phyloP scores from a whole-genome alignment of 805 yeast genomes.

The Hanseniaspora nectarophila region DNA sequence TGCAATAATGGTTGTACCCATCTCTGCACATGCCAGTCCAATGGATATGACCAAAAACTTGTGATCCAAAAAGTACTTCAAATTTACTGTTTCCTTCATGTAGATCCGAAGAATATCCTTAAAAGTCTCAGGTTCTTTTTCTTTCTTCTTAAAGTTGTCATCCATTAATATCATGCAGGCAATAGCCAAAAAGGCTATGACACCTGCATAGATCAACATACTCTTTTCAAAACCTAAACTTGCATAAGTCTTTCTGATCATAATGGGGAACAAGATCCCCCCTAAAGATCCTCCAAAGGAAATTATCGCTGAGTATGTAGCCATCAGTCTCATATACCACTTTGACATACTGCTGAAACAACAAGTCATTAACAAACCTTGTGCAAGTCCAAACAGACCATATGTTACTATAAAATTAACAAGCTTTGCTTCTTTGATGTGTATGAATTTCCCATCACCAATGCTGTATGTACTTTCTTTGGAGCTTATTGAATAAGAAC shows the following conservation, averaged over 20 bases:
- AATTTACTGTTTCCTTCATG: conserved; percentile 22
- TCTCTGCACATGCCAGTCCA: conserved; percentile 35
- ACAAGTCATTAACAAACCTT: conserved; percentile 34
- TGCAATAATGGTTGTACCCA: conserved; percentile 31
- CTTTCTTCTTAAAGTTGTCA: conserved; percentile 20
- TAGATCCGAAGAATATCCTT: conserved; percentile 19
- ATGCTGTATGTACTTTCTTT: not conserved
- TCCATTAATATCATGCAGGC: not conserved
- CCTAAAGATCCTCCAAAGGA: conserved; percentile 44
- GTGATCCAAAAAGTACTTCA: conserved; percentile 32
- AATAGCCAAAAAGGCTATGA: not conserved
- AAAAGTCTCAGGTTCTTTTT: conserved; percentile 38
- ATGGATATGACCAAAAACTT: conserved; percentile 32
- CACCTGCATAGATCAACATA: conserved; percentile 17
- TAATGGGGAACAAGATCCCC: conserved; percentile 38
- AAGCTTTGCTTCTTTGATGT: conserved; percentile 19
- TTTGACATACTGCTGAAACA: conserved; percentile 36
- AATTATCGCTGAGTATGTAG: conserved; percentile 36
- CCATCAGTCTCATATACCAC: conserved; percentile 35
- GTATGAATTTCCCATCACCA: not conserved
- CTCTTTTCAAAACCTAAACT: conserved; percentile 35
- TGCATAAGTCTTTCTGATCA: conserved; percentile 32
- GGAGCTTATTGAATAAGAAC: not conserved
- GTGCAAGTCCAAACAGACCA: conserved; percentile 34
- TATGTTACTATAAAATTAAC: conserved; percentile 37